A percentile compares a stretch with the other conserved stretches of the same genome.
phyloP scores from a whole-genome alignment of 345 rosid species.

The Melastoma malabathricum region DNA sequence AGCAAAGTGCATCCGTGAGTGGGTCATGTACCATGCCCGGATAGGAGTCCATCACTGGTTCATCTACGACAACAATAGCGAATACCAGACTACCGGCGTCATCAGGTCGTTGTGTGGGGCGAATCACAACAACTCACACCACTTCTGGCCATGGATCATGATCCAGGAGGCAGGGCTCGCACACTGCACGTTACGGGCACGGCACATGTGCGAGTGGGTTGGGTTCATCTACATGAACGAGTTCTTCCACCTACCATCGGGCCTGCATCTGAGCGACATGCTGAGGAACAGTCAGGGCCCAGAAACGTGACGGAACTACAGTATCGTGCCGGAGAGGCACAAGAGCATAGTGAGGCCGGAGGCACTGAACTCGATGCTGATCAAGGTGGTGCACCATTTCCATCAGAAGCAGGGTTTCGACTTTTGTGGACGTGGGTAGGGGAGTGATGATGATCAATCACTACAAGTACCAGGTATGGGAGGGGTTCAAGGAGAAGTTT shows the following conservation, averaged over 20 bases:
- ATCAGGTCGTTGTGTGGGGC: constrained; percentile 17
- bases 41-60: constrained; percentile 72
- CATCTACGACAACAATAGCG: constrained; percentile 80
- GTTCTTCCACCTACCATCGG: constrained; percentile 41
- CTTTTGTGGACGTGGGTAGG: constrained; percentile 30
- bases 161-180: constrained; percentile 86
- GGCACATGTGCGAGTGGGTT: constrained; percentile 55
- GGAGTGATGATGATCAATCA: constrained; percentile 54
- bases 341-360: constrained; percentile 73
- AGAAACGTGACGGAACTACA: constrained; percentile 31
- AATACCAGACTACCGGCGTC: constrained; percentile 33
- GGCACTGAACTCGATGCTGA: constrained; percentile 54
- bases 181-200: constrained; percentile 60
- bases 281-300: constrained; percentile 18
- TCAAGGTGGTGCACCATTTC: constrained; percentile 81
- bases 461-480: constrained; percentile 87
- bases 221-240: constrained; percentile 83
- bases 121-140: constrained; percentile 35
- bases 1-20: constrained; percentile 50
- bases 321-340: constrained; percentile 62
- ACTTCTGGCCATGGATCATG: constrained; percentile 86
- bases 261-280: constrained; percentile 17
- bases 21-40: constrained; percentile 70
- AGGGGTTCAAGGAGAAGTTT: constrained; percentile 82
- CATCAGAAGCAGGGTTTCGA: constrained; percentile 36